Conservation (phyloP, 139 green algal genomes). For the Marvania coccoides region DNA sequence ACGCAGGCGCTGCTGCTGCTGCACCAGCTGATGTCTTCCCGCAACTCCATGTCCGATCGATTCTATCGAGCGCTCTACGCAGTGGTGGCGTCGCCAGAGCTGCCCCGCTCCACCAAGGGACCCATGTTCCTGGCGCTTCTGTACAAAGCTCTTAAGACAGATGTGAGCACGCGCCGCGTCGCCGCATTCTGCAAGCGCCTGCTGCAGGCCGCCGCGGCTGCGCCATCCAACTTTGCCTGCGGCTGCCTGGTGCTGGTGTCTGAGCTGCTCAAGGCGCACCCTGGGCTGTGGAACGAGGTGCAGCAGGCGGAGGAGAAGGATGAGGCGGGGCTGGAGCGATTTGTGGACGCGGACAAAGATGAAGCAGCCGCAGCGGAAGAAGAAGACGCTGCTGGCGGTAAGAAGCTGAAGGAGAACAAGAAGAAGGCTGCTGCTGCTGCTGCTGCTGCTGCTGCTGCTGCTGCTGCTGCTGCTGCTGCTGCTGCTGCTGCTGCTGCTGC, state of each 20-base stretch:
- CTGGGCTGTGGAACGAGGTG: slow-evolving; percentile 70
- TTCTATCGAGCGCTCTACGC: slow-evolving; percentile 90
- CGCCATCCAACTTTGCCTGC: slow-evolving; percentile 70
- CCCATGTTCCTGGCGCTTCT: slow-evolving; percentile 83
- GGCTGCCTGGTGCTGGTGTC: slow-evolving; percentile 80
- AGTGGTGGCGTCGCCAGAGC: slow-evolving; percentile 49
- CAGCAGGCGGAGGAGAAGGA: slow-evolving; percentile 69
- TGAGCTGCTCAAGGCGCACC: slow-evolving; percentile 55
- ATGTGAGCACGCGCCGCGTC: slow-evolving; percentile 58
- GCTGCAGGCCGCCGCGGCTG: slow-evolving; percentile 71
- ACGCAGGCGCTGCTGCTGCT: slow-evolving; percentile 89
- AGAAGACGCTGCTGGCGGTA: background rate
- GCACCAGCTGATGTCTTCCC: slow-evolving; percentile 67
- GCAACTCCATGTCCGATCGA: slow-evolving; percentile 61
- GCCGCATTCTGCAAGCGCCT: slow-evolving; percentile 87
- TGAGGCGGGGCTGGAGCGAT: slow-evolving; percentile 51
- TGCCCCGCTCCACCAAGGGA: slow-evolving; percentile 41
- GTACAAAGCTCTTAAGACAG: slow-evolving; percentile 74
- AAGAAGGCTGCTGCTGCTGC: slow-evolving; percentile 12
- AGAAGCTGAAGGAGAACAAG: slow-evolving; percentile 21
- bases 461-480: too few species aligned
- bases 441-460: too few species aligned
- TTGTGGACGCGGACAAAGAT: slow-evolving; percentile 43
- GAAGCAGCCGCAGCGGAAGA: background rate
- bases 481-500: too few species aligned